These are phyloP conservation scores for Beta vulgaris DNA, from an alignment of 148 eudicot genomes.

Conservation along the genomic window DNA sequence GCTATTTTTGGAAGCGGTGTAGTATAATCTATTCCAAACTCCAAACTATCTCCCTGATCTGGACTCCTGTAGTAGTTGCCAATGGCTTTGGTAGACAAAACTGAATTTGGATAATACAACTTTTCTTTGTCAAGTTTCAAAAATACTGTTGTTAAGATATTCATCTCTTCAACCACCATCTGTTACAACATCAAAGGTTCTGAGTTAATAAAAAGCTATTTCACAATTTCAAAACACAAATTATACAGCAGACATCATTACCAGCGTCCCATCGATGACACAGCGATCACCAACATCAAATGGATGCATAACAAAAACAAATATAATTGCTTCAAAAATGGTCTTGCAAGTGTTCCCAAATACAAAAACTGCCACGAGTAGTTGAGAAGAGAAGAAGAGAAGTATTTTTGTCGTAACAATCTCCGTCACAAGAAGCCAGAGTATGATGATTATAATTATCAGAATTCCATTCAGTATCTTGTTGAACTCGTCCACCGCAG, in stretches of 20 bases:
- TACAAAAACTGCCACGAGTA: slow-evolving; percentile 63
- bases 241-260: slow-evolving; percentile 20
- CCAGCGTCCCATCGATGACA: slow-evolving; percentile 59
- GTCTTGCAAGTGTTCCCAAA: slow-evolving; percentile 85
- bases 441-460: slow-evolving; percentile 34
- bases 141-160: slow-evolving; percentile 61
- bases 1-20: slow-evolving; percentile 56
- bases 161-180: slow-evolving; percentile 81
- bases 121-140: slow-evolving; percentile 58
- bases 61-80: slow-evolving; percentile 75
- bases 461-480: slow-evolving; percentile 51
- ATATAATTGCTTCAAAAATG: slow-evolving; percentile 69
- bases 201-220: background rate
- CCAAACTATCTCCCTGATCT: slow-evolving; percentile 57
- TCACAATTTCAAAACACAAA: background rate
- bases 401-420: slow-evolving; percentile 56
- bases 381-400: slow-evolving; percentile 66
- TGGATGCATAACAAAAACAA: slow-evolving; percentile 80
- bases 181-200: slow-evolving; percentile 23
- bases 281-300: slow-evolving; percentile 83
- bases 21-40: slow-evolving; percentile 55
- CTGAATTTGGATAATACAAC: slow-evolving; percentile 60
- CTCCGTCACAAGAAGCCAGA: slow-evolving; percentile 66
- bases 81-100: slow-evolving; percentile 58
- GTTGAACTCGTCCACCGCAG: slow-evolving; percentile 72